Conservation (phyloP, 108 stramenopile genomes). For the Licmophora abbreviata region DNA sequence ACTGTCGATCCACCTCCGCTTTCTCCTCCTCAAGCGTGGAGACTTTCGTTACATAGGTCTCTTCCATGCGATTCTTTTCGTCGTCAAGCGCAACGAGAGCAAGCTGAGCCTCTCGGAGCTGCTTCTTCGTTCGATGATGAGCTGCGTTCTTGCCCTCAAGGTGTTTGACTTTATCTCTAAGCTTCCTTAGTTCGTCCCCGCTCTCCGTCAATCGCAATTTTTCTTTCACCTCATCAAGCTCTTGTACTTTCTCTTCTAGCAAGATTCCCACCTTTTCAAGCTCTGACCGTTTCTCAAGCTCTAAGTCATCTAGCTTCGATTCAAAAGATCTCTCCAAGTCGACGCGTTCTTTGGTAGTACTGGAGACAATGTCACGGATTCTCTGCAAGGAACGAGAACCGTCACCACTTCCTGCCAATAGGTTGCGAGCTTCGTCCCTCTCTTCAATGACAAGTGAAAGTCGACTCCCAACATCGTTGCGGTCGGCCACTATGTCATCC, state of each 20-base stretch:
- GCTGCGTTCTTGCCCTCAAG: constrained; percentile 4
- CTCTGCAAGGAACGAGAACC: neutral
- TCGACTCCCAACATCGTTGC: neutral
- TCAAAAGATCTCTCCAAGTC: neutral
- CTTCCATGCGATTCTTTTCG: constrained; percentile 15
- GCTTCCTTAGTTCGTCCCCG: neutral
- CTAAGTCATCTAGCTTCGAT: neutral
- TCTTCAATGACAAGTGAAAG: neutral
- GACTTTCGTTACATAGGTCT: constrained; percentile 15
- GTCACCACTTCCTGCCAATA: neutral
- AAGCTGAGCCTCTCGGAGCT: constrained; percentile 44
- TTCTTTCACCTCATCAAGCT: constrained; percentile 9
- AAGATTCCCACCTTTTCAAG: neutral
- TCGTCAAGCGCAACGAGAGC: constrained; percentile 53
- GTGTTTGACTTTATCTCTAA: constrained; percentile 6
- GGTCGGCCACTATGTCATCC: constrained; percentile 5
- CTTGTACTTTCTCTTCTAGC: constrained; percentile 4
- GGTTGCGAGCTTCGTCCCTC: constrained; percentile 1
- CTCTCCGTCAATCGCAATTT: constrained; percentile 11
- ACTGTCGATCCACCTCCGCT: constrained; percentile 15
- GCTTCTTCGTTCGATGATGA: constrained; percentile 7
- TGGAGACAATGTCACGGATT: constrained; percentile 3
- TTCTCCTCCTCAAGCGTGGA: constrained; percentile 26
- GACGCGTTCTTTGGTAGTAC: neutral
- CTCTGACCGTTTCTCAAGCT: neutral